Conservation (phyloP, 176 grass and related monocot genomes). For the Luzula sylvatica region DNA sequence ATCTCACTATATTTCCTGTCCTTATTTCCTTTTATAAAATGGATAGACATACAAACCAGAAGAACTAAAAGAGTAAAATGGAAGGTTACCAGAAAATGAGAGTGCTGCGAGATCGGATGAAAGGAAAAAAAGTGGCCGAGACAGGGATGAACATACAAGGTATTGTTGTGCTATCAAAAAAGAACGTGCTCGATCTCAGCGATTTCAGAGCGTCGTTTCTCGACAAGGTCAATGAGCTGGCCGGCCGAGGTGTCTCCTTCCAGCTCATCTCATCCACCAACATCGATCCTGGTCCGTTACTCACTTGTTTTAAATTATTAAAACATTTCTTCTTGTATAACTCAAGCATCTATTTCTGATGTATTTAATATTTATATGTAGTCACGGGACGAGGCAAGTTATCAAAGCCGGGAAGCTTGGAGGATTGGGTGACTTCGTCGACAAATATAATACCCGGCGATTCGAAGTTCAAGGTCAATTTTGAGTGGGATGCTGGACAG, state of each 20-base stretch:
- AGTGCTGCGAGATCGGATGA: too few relatives aligned
- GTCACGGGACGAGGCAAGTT: constrained; percentile 19
- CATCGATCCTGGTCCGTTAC: constrained; percentile 30
- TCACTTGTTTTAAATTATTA: neutral
- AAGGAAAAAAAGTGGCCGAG: too few relatives aligned
- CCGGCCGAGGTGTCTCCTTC: constrained; percentile 39
- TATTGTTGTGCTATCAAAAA: constrained; percentile 40
- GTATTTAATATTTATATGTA: neutral
- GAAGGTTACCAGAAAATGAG: too few relatives aligned
- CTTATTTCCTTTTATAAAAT: too few relatives aligned
- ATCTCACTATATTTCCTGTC: too few relatives aligned
- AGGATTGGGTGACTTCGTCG: constrained; percentile 31
- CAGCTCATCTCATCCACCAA: constrained; percentile 60
- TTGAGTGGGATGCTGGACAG: constrained; percentile 45
- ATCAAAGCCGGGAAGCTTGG: constrained; percentile 29
- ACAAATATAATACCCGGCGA: constrained; percentile 32
- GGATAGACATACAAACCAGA: too few relatives aligned
- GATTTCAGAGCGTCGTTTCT: constrained; percentile 34
- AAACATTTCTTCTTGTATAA: neutral
- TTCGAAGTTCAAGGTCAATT: constrained; percentile 28
- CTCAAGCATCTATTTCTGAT: neutral
- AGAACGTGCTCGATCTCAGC: constrained; percentile 45
- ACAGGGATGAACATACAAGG: constrained; percentile 15
- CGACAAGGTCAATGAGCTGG: constrained; percentile 32
- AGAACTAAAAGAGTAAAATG: too few relatives aligned